phyloP scores from a whole-genome alignment of 768 basidiomycete genomes.

The Gymnopilus junonius region DNA sequence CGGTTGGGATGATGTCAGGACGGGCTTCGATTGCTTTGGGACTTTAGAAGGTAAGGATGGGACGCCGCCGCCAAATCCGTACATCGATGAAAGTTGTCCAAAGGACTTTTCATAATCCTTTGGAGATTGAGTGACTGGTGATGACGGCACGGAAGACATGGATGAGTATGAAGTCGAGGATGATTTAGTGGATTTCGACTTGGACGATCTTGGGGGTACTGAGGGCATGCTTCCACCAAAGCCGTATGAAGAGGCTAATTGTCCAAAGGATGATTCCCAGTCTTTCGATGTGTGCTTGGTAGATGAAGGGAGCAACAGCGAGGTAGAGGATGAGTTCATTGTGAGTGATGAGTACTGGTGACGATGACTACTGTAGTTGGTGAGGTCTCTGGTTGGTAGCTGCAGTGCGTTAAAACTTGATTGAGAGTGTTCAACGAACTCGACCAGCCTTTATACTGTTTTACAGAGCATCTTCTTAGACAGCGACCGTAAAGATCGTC shows the following conservation, averaged over 20 bases:
- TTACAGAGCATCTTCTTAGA: neutral
- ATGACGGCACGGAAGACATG: neutral
- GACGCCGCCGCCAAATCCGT: constrained; percentile 13
- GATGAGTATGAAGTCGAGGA: neutral
- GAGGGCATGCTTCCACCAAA: constrained; percentile 13
- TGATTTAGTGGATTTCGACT: constrained; percentile 1
- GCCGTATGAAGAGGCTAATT: constrained; percentile 20
- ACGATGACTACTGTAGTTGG: neutral
- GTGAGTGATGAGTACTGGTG: neutral
- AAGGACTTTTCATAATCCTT: constrained; percentile 31
- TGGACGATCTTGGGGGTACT: constrained; percentile 12
- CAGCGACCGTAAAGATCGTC: neutral
- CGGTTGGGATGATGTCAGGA: constrained; percentile 1
- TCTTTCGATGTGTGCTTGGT: constrained; percentile 20
- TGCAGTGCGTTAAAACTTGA: neutral
- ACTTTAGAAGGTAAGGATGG: constrained; percentile 12
- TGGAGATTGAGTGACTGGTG: neutral
- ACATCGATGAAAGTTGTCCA: constrained; percentile 20
- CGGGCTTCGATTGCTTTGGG: constrained; percentile 12
- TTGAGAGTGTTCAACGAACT: neutral
- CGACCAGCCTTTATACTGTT: constrained; percentile 6
- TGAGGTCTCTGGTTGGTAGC: neutral
- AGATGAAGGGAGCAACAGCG: constrained; percentile 6
- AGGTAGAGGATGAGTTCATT: constrained; percentile 15
- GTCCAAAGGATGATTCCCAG: constrained; percentile 29